phyloP scores from a whole-genome alignment of 2,329 filamentous ascomycete genomes.

The Alternaria ventricosa region DNA sequence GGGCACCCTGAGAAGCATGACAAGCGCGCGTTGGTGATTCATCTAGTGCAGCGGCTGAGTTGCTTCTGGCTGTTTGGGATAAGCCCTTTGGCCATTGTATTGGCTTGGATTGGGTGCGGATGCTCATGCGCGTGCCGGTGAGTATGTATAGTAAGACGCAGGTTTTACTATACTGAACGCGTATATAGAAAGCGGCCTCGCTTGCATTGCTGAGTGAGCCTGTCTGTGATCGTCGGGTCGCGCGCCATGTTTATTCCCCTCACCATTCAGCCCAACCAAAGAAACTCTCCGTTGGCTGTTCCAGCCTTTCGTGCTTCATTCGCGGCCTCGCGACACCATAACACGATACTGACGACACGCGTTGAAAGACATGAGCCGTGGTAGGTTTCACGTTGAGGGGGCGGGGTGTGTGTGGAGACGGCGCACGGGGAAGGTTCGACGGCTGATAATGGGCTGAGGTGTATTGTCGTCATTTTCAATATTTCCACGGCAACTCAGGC shows the following conservation, averaged over 20 bases:
- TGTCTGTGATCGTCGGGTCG: not conserved
- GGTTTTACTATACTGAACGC: not conserved
- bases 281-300: not conserved
- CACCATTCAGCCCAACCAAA: not conserved
- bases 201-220: not conserved
- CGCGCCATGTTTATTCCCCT: conserved; percentile 2
- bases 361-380: conserved; percentile 7
- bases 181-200: not conserved
- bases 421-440: conserved; percentile 6
- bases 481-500: not conserved
- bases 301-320: conserved; percentile 1
- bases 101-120: not conserved
- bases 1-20: not conserved
- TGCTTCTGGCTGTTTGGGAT: conserved; percentile 1
- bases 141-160: conserved; percentile 2
- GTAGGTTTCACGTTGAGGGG: conserved; percentile 15
- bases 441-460: not conserved
- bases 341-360: conserved; percentile 17
- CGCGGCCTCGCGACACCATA: conserved; percentile 7
- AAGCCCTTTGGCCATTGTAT: not conserved
- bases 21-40: not conserved
- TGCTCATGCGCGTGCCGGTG: conserved; percentile 4
- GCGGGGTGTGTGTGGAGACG: not conserved
- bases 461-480: conserved; percentile 1
- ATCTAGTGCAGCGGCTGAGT: conserved; percentile 6